Conservation (phyloP, 495 filamentous ascomycete genomes). For the Podospora anserina region DNA sequence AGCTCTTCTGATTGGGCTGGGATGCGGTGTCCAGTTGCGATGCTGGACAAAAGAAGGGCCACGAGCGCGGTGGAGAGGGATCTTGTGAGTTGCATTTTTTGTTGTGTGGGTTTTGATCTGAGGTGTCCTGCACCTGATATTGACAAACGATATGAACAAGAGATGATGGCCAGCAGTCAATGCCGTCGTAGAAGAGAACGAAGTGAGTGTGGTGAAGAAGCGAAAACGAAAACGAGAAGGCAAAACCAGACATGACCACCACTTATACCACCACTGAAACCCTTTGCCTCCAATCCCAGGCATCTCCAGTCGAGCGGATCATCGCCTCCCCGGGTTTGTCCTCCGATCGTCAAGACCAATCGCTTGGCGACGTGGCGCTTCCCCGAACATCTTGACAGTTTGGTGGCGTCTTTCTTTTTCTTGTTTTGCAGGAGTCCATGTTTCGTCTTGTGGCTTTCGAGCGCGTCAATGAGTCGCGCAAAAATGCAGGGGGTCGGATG, state of each 20-base stretch:
- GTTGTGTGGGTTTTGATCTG: neutral
- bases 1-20: neutral
- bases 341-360: neutral
- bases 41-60: neutral
- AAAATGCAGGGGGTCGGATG: no score
- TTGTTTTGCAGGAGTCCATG: neutral
- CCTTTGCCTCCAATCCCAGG: neutral
- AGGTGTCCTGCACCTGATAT: neutral
- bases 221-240: neutral
- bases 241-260: neutral
- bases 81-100: neutral
- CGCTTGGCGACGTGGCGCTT: neutral
- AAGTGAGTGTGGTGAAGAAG: neutral
- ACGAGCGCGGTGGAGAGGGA: neutral
- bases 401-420: no score
- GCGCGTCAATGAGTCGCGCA: neutral
- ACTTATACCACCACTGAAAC: neutral
- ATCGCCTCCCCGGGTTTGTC: neutral
- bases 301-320: neutral
- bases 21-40: neutral
- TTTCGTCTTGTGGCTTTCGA: neutral
- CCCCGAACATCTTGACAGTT: neutral
- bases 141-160: neutral
- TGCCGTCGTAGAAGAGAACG: neutral
- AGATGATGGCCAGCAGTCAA: neutral